Evolutionary conservation across 768 basidiomycete species (phyloP).

Genomic region (Rhizopogon vulgaris): DNA sequence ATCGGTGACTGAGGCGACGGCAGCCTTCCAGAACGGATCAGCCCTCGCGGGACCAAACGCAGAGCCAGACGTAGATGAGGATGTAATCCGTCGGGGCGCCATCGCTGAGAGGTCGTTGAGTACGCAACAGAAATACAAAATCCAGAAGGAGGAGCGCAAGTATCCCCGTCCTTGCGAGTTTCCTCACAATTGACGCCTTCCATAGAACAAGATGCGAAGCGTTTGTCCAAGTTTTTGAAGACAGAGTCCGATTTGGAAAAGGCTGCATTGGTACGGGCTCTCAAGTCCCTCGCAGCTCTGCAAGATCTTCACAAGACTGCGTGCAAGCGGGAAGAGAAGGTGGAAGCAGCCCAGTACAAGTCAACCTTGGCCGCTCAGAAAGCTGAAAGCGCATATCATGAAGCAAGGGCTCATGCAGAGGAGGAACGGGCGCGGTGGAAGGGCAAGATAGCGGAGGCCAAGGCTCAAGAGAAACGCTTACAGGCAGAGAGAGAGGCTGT

Average conservation of each 20-base stretch:
- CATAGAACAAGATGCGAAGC: constrained; percentile 52
- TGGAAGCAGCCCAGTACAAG: constrained; percentile 47
- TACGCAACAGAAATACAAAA: constrained; percentile 44
- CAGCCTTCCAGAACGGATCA: constrained; percentile 48
- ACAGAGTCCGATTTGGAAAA: constrained; percentile 65
- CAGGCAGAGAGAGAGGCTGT: constrained; percentile 49
- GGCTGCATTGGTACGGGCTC: constrained; percentile 49
- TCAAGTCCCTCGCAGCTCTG: constrained; percentile 61
- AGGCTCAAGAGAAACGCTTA: constrained; percentile 40
- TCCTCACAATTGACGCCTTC: not conserved
- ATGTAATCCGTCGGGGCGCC: constrained; percentile 33
- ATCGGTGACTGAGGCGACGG: constrained; percentile 4
- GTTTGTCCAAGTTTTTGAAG: constrained; percentile 64
- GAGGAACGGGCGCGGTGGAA: constrained; percentile 48
- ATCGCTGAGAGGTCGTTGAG: constrained; percentile 44
- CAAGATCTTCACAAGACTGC: constrained; percentile 66
- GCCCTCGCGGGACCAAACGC: constrained; percentile 45
- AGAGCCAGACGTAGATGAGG: constrained; percentile 34
- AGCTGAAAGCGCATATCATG: constrained; percentile 53
- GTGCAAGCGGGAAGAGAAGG: constrained; percentile 58
- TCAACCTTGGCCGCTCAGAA: constrained; percentile 55
- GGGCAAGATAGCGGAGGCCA: constrained; percentile 41
- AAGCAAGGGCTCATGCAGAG: constrained; percentile 54
- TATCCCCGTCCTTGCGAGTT: not conserved
- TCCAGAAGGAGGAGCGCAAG: constrained; percentile 49